Percentiles rank a stretch among this genome's conserved stretches.
These are phyloP conservation scores for Coffea canephora DNA, from an alignment of 257 asterid genomes.

Conservation along the genomic window DNA sequence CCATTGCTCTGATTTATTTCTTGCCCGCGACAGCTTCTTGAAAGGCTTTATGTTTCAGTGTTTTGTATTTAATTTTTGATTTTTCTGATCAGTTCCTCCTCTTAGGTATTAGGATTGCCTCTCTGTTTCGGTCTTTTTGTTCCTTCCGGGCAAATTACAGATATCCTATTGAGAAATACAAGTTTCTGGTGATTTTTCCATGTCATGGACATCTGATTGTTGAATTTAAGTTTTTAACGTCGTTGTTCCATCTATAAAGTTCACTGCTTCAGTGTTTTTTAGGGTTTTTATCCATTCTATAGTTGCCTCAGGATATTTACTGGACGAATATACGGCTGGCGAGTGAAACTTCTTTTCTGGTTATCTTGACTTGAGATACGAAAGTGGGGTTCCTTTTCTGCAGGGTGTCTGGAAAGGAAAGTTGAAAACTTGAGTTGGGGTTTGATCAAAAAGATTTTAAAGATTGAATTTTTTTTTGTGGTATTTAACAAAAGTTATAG, in stretches of 20 bases:
- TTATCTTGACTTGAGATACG: background rate
- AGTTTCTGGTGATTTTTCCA: background rate
- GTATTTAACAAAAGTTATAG: conserved; percentile 28
- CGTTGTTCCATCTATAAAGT: background rate
- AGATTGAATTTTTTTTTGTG: conserved; percentile 15
- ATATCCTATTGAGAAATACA: background rate
- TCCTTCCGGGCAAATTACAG: background rate
- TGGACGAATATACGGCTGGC: background rate
- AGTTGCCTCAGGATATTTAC: background rate
- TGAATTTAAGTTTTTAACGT: background rate
- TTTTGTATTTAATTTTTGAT: conserved; percentile 9
- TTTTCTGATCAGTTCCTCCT: conserved; percentile 5
- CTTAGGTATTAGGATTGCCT: background rate
- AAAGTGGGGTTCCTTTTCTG: background rate
- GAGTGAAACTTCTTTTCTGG: background rate
- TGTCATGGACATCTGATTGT: background rate
- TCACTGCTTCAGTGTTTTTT: conserved; percentile 9
- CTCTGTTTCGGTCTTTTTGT: background rate
- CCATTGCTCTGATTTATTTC: conserved; percentile 23
- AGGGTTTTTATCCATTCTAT: conserved; percentile 9
- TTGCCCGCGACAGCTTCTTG: conserved; percentile 11
- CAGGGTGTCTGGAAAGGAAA: background rate
- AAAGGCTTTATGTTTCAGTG: conserved; percentile 14
- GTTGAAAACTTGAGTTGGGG: conserved; percentile 7
- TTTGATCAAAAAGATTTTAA: background rate